Evolutionary conservation across 306 rosid species (phyloP).

Genomic region (Cucumis cinereus): DNA sequence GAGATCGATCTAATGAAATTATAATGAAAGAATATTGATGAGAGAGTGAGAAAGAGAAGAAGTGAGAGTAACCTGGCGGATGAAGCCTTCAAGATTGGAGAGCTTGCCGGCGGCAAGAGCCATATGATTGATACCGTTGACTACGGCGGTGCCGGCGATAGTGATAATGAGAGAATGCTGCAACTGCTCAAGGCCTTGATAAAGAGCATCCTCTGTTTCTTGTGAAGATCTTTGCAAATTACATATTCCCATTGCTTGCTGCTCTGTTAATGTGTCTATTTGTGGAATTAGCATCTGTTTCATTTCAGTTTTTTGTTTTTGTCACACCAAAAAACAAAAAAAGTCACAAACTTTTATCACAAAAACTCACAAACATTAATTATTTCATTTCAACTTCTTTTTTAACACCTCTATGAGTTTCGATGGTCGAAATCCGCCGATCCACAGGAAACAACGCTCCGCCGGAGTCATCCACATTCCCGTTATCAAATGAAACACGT

Average conservation of each 20-base stretch:
- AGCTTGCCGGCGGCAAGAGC: slow-evolving; percentile 59
- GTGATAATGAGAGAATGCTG: slow-evolving; percentile 61
- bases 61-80: slow-evolving; percentile 49
- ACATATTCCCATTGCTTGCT: slow-evolving; percentile 54
- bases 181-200: slow-evolving; percentile 79
- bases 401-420: slow-evolving; percentile 56
- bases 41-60: background rate
- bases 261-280: slow-evolving; percentile 79
- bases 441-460: slow-evolving; percentile 91
- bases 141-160: slow-evolving; percentile 36
- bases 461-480: slow-evolving; percentile 85
- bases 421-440: slow-evolving; percentile 86
- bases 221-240: slow-evolving; percentile 47
- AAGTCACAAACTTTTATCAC: background rate
- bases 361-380: background rate
- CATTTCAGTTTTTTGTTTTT: background rate
- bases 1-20: no score
- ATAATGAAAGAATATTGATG: no score
- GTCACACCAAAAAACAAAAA: no score
- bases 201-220: slow-evolving; percentile 85
- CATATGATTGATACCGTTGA: slow-evolving; percentile 78
- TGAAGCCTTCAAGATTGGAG: slow-evolving; percentile 68
- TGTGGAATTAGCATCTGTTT: slow-evolving; percentile 54
- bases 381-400: background rate
- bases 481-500: slow-evolving; percentile 78